Conservation (phyloP, 768 basidiomycete genomes). For the Termitomyces sp. region DNA sequence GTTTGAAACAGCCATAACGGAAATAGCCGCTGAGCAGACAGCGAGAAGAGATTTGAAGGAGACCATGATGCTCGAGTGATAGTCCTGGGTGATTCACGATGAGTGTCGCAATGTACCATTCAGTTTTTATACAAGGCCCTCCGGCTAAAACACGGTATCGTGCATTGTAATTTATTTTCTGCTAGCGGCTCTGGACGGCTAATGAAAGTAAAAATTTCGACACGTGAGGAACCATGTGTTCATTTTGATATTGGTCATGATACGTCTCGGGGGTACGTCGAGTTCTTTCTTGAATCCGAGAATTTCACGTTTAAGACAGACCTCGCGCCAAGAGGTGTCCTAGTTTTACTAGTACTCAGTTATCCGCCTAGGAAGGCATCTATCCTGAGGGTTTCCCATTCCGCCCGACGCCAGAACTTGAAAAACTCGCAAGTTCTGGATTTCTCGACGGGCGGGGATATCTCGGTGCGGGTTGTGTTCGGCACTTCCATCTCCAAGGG, state of each 20-base stretch:
- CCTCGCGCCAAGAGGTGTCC: neutral
- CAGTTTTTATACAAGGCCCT: too few species aligned
- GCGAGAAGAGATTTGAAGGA: conserved; percentile 11
- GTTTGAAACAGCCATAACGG: conserved; percentile 14
- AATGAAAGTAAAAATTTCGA: neutral
- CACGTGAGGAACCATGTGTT: neutral
- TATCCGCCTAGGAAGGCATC: neutral
- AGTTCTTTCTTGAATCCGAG: neutral
- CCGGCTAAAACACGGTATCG: too few species aligned
- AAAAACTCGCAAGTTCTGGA: too few species aligned
- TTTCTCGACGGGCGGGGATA: neutral
- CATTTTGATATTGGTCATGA: neutral
- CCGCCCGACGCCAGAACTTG: too few species aligned
- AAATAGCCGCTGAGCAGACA: conserved; percentile 15
- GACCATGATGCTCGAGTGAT: conserved; percentile 3
- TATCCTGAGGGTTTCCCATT: conserved; percentile 5
- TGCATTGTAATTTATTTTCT: conserved; percentile 1
- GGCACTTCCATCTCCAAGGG: neutral
- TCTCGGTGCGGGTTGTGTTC: neutral
- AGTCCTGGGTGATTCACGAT: neutral
- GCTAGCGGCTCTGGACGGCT: neutral
- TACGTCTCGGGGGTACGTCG: neutral
- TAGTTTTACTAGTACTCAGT: neutral
- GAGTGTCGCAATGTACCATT: too few species aligned
- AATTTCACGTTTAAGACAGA: neutral